phyloP scores from a whole-genome alignment of 169 alveolate genomes.

The Cryptosporidium tyzzeri region DNA sequence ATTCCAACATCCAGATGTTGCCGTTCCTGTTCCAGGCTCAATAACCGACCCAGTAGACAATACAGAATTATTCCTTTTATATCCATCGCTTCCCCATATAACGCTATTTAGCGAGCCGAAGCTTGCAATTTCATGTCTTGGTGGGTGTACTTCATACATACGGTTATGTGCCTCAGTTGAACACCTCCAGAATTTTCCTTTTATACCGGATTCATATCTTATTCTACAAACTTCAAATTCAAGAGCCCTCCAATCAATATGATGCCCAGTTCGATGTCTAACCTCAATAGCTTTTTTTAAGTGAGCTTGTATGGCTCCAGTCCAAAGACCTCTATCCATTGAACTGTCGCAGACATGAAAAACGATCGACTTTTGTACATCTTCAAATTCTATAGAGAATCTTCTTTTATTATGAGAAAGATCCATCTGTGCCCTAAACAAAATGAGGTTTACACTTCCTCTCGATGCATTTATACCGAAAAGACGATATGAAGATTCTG shows the following conservation, averaged over 20 bases:
- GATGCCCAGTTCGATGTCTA: constrained; percentile 68
- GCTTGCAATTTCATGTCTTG: constrained; percentile 38
- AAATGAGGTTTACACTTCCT: constrained; percentile 71
- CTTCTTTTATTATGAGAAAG: constrained; percentile 68
- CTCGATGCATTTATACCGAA: constrained; percentile 71
- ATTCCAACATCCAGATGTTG: constrained; percentile 33
- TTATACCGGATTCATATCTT: constrained; percentile 67
- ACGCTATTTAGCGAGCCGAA: constrained; percentile 37
- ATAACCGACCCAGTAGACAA: constrained; percentile 64
- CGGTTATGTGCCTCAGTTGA: constrained; percentile 69
- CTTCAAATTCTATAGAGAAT: constrained; percentile 69
- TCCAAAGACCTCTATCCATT: constrained; percentile 77
- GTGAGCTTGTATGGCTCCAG: constrained; percentile 74
- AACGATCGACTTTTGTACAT: constrained; percentile 46
- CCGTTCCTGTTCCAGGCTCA: constrained; percentile 46
- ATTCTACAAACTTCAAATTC: constrained; percentile 73
- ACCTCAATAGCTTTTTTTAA: constrained; percentile 69
- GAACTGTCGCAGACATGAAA: constrained; percentile 68
- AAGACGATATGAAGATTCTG: constrained; percentile 67
- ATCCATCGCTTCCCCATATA: constrained; percentile 30
- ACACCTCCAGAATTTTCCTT: constrained; percentile 73
- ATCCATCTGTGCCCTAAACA: constrained; percentile 73
- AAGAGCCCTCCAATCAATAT: constrained; percentile 74
- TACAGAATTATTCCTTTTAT: constrained; percentile 54
- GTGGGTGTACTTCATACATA: constrained; percentile 72